Conservation (phyloP, 208 protist species). For the Dictyostelium gargantuum region DNA sequence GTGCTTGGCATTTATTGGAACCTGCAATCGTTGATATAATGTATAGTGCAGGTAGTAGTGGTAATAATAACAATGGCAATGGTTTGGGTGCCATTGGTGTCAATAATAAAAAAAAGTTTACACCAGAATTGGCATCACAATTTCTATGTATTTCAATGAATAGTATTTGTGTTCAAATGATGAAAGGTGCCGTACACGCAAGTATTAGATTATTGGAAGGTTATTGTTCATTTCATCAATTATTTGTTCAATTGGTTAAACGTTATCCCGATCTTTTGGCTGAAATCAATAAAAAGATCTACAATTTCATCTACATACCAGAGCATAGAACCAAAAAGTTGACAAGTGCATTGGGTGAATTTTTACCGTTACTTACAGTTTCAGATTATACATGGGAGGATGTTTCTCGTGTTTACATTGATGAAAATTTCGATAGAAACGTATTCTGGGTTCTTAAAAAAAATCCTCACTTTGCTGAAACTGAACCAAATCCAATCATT, state of each 20-base stretch:
- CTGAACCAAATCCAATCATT: constrained; percentile 1
- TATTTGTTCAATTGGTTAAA: constrained; percentile 65
- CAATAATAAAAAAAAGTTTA: constrained; percentile 59
- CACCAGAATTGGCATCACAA: constrained; percentile 57
- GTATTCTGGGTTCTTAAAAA: constrained; percentile 42
- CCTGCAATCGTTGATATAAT: constrained; percentile 59
- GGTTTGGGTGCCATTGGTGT: no score
- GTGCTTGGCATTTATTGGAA: constrained; percentile 52
- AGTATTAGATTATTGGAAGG: constrained; percentile 63
- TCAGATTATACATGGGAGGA: constrained; percentile 40
- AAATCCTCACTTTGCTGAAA: background rate
- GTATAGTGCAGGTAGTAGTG: no score
- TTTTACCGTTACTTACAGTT: constrained; percentile 50
- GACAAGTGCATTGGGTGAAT: constrained; percentile 38
- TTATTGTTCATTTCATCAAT: constrained; percentile 74
- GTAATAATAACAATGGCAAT: no score
- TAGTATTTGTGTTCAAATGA: constrained; percentile 67
- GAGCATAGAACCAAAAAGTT: constrained; percentile 65
- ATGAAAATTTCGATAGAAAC: constrained; percentile 65
- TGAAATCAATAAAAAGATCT: constrained; percentile 45
- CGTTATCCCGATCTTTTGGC: constrained; percentile 62
- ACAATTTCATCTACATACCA: constrained; percentile 59
- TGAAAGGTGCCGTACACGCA: constrained; percentile 63
- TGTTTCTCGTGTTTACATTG: constrained; percentile 3
- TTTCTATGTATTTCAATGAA: constrained; percentile 74